Evolutionary conservation across 441 rosid species (phyloP), one percentile per base, ranked within the genome.

Genomic region (Flueggea neowawraea): DNA sequence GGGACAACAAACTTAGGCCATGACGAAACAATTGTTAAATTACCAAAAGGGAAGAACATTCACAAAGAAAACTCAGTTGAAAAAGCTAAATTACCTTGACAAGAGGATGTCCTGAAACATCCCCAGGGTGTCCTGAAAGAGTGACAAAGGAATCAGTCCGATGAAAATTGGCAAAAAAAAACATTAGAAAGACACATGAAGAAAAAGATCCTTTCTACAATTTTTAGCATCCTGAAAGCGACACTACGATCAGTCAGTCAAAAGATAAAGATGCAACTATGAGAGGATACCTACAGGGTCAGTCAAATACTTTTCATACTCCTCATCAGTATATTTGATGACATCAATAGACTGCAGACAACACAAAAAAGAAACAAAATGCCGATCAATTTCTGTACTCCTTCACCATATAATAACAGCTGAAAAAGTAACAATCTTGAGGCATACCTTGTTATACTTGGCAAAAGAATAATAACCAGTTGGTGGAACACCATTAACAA

Each of bases 401-500:
- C 2, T 22, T 22, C 28, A 22, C 1, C 28, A 22, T 22, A 22
- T 22, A 22, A 22, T 22, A 22, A 22, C 28, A 22, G 28, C 28
- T 22, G 28, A 22, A 22, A 22, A 22, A 2, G 28, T 0, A 22
- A 22, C 28, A 22, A 22, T 22, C 28, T 60, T 33, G 4, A 16
- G n/a, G 45, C 52, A 57, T 74, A 87, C 95, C 91, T 92, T 92
- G 84, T 90, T 94, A 67, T 84, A 94, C 68, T 90, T 93, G 63
- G 98, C 96, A 75, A 93, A 93, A 57, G 93, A 79, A 79, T 94
- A 94, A 73, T 89, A 97, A 69, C 90, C 98, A n/a, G 95, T 79
- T 49, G 97, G 97, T 31, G 96, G 91, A 78, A 84, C 80, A 70
- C 87, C 85, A 81, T 90, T 94, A 14, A 91, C 94, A 32, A 94